Conservation (phyloP, 768 basidiomycete species). For the Tricholoma furcatifolium region DNA sequence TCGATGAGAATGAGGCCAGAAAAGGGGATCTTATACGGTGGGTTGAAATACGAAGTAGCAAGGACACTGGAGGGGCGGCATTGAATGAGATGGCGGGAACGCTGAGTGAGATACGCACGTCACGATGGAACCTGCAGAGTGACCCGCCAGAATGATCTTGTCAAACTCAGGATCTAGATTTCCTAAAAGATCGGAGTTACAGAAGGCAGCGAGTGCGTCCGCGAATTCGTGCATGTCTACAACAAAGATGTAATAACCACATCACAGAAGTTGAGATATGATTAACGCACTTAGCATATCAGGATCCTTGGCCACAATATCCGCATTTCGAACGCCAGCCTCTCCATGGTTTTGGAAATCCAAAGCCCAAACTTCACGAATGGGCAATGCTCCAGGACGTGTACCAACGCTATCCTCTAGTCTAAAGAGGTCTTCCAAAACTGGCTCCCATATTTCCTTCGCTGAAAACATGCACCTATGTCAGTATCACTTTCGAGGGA, state of each 20-base stretch:
- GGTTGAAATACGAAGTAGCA: conserved; percentile 22
- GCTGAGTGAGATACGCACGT: conserved; percentile 19
- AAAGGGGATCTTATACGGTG: conserved; percentile 23
- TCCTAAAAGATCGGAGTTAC: conserved; percentile 25
- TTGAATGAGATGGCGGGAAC: conserved; percentile 5
- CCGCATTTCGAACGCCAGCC: conserved; percentile 32
- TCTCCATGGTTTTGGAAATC: conserved; percentile 41
- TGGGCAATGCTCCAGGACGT: conserved; percentile 1
- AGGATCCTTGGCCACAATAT: conserved; percentile 17
- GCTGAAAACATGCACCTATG: conserved; percentile 17
- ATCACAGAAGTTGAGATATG: background rate
- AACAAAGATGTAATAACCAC: background rate
- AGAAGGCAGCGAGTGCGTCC: conserved; percentile 25
- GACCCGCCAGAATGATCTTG: conserved; percentile 28
- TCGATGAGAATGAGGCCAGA: conserved; percentile 26
- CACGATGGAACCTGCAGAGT: conserved; percentile 29
- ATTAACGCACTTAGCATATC: conserved; percentile 17
- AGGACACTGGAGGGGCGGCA: background rate
- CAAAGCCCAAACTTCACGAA: conserved; percentile 35
- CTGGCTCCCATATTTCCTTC: conserved; percentile 42
- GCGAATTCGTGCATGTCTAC: conserved; percentile 31
- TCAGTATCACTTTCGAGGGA: background rate
- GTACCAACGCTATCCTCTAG: conserved; percentile 15
- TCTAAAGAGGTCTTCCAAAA: conserved; percentile 30
- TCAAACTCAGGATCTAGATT: conserved; percentile 19